phyloP scores from a whole-genome alignment of 192 early-diverging fungal species.

The Backusella tuberculispora region DNA sequence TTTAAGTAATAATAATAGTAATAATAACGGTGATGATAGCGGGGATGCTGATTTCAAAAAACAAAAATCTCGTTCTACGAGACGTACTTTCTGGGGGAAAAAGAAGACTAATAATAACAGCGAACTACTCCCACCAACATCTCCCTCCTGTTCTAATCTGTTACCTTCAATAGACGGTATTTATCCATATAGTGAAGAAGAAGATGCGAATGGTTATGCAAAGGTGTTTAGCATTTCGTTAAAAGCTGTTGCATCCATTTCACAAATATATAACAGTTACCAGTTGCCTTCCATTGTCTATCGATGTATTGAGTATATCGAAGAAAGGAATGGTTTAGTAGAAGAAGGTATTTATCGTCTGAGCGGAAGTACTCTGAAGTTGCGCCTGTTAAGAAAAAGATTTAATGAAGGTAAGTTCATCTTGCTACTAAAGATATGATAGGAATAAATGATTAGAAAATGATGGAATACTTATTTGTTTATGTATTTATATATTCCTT shows the following conservation, averaged over 20 bases:
- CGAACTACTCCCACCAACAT: neutral
- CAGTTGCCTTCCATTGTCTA: slow-evolving; percentile 91
- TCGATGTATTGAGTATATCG: slow-evolving; percentile 96
- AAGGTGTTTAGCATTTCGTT: slow-evolving; percentile 82
- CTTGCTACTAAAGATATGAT: neutral
- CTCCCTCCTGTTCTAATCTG: neutral
- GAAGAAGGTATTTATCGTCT: slow-evolving; percentile 98
- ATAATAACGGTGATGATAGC: too few relatives aligned
- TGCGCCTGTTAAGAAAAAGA: slow-evolving; percentile 74
- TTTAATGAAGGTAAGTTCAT: slow-evolving; percentile 63
- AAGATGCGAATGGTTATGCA: slow-evolving; percentile 22
- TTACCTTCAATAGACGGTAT: neutral
- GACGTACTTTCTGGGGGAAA: slow-evolving; percentile 33
- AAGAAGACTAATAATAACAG: slow-evolving; percentile 13
- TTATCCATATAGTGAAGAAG: neutral
- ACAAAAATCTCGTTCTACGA: slow-evolving; percentile 25
- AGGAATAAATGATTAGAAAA: neutral
- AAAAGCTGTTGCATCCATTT: slow-evolving; percentile 72
- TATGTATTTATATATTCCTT: neutral
- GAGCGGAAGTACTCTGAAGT: slow-evolving; percentile 75
- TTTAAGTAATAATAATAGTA: neutral
- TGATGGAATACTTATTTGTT: neutral
- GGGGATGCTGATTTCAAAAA: slow-evolving; percentile 22
- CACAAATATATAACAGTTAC: slow-evolving; percentile 74
- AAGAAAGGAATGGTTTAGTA: slow-evolving; percentile 80